These are phyloP conservation scores for Beauveria bassiana DNA, from an alignment of 2,329 filamentous ascomycete species.

Conservation along the genomic window DNA sequence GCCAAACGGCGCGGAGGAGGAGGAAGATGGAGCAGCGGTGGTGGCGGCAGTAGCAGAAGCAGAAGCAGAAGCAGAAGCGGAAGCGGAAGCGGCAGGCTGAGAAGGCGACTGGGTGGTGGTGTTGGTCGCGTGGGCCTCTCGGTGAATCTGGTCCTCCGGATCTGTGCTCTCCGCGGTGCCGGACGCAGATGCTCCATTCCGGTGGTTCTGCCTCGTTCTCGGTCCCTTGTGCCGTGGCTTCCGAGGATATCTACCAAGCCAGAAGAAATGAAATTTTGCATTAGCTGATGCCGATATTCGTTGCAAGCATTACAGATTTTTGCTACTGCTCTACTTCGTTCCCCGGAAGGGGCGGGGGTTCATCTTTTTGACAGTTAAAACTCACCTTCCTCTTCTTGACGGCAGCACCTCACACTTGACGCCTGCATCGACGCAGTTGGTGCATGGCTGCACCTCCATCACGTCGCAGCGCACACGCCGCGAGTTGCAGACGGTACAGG, in stretches of 20 bases:
- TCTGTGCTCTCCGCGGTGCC: slow-evolving; percentile 3
- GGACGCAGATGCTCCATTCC: background rate
- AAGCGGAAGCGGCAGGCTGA: background rate
- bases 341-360: too few relatives aligned
- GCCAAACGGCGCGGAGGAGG: background rate
- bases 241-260: slow-evolving; percentile 6
- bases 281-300: background rate
- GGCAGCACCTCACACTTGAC: slow-evolving; percentile 25
- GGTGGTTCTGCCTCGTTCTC: slow-evolving; percentile 2
- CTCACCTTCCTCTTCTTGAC: slow-evolving; percentile 26
- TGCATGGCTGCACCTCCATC: slow-evolving; percentile 25
- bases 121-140: background rate
- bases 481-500: slow-evolving; percentile 27
- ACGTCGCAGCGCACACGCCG: slow-evolving; percentile 29
- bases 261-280: background rate
- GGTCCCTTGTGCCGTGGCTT: slow-evolving; percentile 10
- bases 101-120: background rate
- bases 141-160: slow-evolving; percentile 6
- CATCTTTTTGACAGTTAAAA: background rate
- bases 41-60: background rate
- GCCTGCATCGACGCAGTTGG: slow-evolving; percentile 22
- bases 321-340: too few relatives aligned
- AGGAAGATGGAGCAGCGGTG: background rate
- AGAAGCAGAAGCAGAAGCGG: too few relatives aligned
- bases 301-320: too few relatives aligned